A percentile compares a stretch with the other conserved stretches of the same genome.
Conservation (phyloP, 257 asterid species). For the Gentiana dahurica region DNA sequence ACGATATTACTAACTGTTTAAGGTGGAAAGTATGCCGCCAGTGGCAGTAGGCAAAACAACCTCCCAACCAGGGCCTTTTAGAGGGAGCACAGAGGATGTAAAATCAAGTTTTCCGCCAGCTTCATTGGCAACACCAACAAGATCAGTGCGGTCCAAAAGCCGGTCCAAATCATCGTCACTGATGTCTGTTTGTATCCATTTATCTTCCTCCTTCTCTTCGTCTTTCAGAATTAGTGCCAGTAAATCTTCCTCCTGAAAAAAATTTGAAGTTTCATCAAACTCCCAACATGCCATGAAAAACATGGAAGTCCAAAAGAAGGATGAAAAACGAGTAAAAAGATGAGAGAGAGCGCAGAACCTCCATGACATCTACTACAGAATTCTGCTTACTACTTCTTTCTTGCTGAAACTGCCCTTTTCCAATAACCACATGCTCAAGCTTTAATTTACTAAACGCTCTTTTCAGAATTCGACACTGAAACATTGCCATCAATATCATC, state of each 20-base stretch:
- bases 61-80: conserved; percentile 99
- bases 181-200: conserved; percentile 76
- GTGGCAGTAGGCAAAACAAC: conserved; percentile 67
- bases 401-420: conserved; percentile 88
- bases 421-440: conserved; percentile 96
- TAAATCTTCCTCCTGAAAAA: conserved; percentile 72
- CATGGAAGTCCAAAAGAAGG: too few relatives aligned
- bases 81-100: conserved; percentile 28
- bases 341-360: conserved; percentile 9
- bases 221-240: conserved; percentile 55
- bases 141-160: conserved; percentile 78
- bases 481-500: conserved; percentile 5
- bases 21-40: conserved; percentile 83
- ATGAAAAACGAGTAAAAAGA: conserved; percentile 15
- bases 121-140: conserved; percentile 17
- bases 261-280: conserved; percentile 1
- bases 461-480: conserved; percentile 85
- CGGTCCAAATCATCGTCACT: conserved; percentile 67
- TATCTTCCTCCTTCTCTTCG: conserved; percentile 60
- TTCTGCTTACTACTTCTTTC: conserved; percentile 47
- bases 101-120: conserved; percentile 11
- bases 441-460: conserved; percentile 92
- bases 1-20: conserved; percentile 34
- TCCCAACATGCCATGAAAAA: neutral
- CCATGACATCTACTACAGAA: conserved; percentile 20